Evolutionary conservation across 345 rosid genomes (phyloP).

Genomic region (Passiflora organensis): DNA sequence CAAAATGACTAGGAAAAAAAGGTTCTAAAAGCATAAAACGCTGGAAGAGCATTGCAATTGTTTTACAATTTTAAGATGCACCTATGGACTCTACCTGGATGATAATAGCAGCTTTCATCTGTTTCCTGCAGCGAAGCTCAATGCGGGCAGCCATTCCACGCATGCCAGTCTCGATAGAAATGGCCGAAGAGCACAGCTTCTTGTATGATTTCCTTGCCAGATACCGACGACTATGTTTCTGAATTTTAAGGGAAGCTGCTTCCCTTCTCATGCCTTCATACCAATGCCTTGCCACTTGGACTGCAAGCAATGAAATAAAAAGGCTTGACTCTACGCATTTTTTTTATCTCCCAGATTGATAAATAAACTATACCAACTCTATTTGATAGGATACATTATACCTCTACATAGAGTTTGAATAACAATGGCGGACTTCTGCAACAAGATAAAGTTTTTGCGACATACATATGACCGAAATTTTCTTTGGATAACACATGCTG

Average conservation of each 20-base stretch:
- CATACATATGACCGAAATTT: conserved; percentile 74
- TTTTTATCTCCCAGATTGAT: too few relatives aligned
- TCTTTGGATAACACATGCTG: conserved; percentile 84
- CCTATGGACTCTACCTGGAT: conserved; percentile 59
- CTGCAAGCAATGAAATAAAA: conserved; percentile 36
- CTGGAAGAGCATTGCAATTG: too few relatives aligned
- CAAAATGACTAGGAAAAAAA: too few relatives aligned
- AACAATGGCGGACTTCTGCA: conserved; percentile 53
- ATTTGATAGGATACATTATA: conserved; percentile 11
- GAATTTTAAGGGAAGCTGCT: conserved; percentile 73
- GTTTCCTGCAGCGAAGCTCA: conserved; percentile 61
- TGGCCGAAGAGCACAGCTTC: conserved; percentile 45
- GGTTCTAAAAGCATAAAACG: too few relatives aligned
- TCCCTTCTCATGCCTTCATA: conserved; percentile 67
- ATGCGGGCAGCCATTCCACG: conserved; percentile 88
- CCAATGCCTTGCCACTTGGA: conserved; percentile 57
- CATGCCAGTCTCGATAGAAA: conserved; percentile 71
- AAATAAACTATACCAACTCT: too few relatives aligned
- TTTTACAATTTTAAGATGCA: too few relatives aligned
- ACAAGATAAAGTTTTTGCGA: conserved; percentile 48
- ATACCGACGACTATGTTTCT: conserved; percentile 67
- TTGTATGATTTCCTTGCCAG: conserved; percentile 67
- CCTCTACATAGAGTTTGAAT: conserved; percentile 89
- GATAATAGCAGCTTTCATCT: conserved; percentile 60
- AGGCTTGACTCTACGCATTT: too few relatives aligned